Evolutionary conservation across 2,329 filamentous ascomycete genomes (phyloP), one percentile per base, ranked within the genome.

Genomic region (Phaeosphaeriaceae sp.): DNA sequence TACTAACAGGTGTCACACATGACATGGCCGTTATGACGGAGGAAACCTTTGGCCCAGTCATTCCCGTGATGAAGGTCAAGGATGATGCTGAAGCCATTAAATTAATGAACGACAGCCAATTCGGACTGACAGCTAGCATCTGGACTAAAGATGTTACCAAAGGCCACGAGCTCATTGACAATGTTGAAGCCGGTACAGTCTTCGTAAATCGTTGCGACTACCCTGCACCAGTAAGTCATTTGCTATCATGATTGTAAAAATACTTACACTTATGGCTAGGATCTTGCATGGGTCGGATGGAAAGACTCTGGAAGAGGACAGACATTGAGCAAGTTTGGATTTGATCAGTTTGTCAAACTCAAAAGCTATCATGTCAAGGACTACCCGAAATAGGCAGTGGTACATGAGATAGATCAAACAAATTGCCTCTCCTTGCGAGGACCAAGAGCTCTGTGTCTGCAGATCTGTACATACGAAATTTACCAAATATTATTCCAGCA

Each of bases 321-420:
- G 63, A 97, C 92, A 8, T 77, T 97, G 64, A 94, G 91, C 76
- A 87, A 80, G 63, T 96, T 92, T 67, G 93, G 93, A 9, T 97
- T 95, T 69, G 93, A 97, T 64, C 90, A 96, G 71, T 97, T 97
- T 70, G 88, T 95, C 70, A 96, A 94, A 81, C 82, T 96, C 66
- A 97, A 97, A 86, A 96, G 90, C 80, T 95, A 88, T 74, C 93
- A 97, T 74, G 72, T 97, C 71, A 97, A 97, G 78, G 86, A 95
- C 47, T 84, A 85, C 66, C 83, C 83, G 1, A 83, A 82, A 74
- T 83, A 72, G 60, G 57, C 46, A 26, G n/a, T 20, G 36, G 34
- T 50, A 42, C 52, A 63, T 52, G 26, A 46, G 38, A 33, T 23
- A 20, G 37, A 13, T 15, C 34, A 51, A 52, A 50, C 54, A 54